Conservation (phyloP, 2,329 filamentous ascomycete genomes). For the Aspergillus versicolor region DNA sequence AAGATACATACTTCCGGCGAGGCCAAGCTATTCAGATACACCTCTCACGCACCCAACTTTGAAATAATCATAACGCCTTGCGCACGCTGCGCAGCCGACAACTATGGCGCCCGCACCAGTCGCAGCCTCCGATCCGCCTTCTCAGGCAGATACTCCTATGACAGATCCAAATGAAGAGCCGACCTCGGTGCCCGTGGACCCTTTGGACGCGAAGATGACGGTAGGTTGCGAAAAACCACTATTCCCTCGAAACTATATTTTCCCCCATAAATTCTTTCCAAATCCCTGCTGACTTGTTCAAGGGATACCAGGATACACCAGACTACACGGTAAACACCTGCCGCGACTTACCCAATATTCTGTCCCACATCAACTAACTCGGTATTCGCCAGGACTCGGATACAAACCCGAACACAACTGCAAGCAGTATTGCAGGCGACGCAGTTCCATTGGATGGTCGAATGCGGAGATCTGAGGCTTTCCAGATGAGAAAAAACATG, state of each 20-base stretch:
- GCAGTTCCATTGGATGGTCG: slow-evolving; percentile 67
- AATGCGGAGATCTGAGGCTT: slow-evolving; percentile 81
- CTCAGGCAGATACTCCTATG: slow-evolving; percentile 49
- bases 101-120: slow-evolving; percentile 43
- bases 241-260: neutral
- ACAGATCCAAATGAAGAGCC: slow-evolving; percentile 42
- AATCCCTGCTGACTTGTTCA: neutral
- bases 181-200: slow-evolving; percentile 37
- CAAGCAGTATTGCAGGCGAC: slow-evolving; percentile 84
- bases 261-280: neutral
- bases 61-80: slow-evolving; percentile 13
- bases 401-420: slow-evolving; percentile 66
- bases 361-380: neutral
- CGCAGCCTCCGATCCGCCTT: slow-evolving; percentile 41
- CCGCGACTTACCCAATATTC: neutral
- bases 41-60: neutral
- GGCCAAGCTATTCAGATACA: neutral
- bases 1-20: slow-evolving; percentile 1
- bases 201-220: slow-evolving; percentile 39
- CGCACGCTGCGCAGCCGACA: slow-evolving; percentile 26
- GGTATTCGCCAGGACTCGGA: slow-evolving; percentile 56
- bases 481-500: slow-evolving; percentile 85
- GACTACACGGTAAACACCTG: slow-evolving; percentile 56
- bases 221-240: slow-evolving; percentile 29
- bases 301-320: slow-evolving; percentile 59